Percentiles rank a stretch among this genome's conserved stretches.
Conservation (phyloP, 768 basidiomycete species). For the Trametes punicea region DNA sequence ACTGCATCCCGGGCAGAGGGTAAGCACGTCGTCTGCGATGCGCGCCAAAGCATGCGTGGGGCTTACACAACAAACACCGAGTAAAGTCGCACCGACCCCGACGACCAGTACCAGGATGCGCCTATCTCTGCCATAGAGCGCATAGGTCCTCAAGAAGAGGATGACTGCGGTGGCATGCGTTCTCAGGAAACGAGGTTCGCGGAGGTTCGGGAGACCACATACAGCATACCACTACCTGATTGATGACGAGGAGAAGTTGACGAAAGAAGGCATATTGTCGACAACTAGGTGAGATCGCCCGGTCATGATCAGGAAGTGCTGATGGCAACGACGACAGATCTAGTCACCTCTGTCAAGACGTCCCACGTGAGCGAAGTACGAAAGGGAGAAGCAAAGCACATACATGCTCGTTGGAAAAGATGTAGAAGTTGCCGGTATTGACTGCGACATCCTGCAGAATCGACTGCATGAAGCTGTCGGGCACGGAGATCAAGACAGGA, state of each 20-base stretch:
- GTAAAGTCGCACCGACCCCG: constrained; percentile 31
- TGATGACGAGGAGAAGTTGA: constrained; percentile 40
- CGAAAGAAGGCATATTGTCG: constrained; percentile 36
- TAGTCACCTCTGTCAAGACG: constrained; percentile 20
- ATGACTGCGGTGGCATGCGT: constrained; percentile 23
- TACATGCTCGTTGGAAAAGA: constrained; percentile 18
- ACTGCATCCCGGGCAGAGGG: constrained; percentile 35
- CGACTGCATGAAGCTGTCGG: constrained; percentile 7
- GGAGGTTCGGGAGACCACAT: constrained; percentile 19
- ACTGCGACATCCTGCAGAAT: constrained; percentile 24
- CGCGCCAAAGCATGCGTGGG: not conserved
- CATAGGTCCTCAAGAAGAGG: constrained; percentile 47
- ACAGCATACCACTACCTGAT: constrained; percentile 47
- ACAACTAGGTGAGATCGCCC: constrained; percentile 35
- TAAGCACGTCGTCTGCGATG: not conserved
- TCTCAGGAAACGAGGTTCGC: not conserved
- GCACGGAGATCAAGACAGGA: constrained; percentile 16
- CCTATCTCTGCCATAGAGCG: constrained; percentile 43
- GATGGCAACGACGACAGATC: not conserved
- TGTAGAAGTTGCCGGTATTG: constrained; percentile 20
- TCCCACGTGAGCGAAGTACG: not conserved
- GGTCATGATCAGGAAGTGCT: not conserved
- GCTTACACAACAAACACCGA: constrained; percentile 37
- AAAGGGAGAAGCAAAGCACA: not conserved
- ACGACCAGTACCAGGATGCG: constrained; percentile 38